Evolutionary conservation across 1,284 basidiomycete species (phyloP).

Genomic region (Phellopilus nigrolimitatus): DNA sequence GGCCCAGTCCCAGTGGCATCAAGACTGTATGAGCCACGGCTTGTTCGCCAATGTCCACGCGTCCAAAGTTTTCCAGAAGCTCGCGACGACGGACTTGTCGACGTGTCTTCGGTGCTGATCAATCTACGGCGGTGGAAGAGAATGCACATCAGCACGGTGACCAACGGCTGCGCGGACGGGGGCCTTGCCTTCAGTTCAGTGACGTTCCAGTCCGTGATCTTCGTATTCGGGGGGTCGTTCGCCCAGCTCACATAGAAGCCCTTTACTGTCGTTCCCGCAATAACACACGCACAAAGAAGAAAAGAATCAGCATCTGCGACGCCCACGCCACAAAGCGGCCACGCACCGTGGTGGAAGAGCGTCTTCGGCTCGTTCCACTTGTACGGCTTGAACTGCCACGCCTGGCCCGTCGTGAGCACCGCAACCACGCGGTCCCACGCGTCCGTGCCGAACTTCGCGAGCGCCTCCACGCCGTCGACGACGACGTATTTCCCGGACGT

Average conservation of each 20-base stretch:
- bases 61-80: conserved; percentile 92
- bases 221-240: conserved; percentile 84
- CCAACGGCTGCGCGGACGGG: conserved; percentile 7
- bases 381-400: conserved; percentile 96
- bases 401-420: conserved; percentile 95
- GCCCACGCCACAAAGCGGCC: too few relatives aligned
- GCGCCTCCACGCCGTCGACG: conserved; percentile 89
- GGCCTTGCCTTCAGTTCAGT: conserved; percentile 77
- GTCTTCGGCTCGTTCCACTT: conserved; percentile 92
- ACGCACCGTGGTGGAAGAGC: conserved; percentile 87
- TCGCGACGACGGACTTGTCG: conserved; percentile 92
- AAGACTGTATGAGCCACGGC: conserved; percentile 56
- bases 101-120: conserved; percentile 87
- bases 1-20: too few relatives aligned
- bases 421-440: conserved; percentile 95
- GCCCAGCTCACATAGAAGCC: conserved; percentile 92
- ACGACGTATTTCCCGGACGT: conserved; percentile 63
- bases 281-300: conserved; percentile 12
- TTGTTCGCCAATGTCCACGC: conserved; percentile 79
- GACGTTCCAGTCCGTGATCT: conserved; percentile 96
- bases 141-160: conserved; percentile 3
- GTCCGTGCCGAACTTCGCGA: conserved; percentile 86
- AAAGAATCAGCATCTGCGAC: conserved; percentile 1
- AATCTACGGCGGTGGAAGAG: conserved; percentile 49
- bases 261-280: conserved; percentile 64